Conservation (phyloP, 306 rosid species). For the Medicago arabica region DNA sequence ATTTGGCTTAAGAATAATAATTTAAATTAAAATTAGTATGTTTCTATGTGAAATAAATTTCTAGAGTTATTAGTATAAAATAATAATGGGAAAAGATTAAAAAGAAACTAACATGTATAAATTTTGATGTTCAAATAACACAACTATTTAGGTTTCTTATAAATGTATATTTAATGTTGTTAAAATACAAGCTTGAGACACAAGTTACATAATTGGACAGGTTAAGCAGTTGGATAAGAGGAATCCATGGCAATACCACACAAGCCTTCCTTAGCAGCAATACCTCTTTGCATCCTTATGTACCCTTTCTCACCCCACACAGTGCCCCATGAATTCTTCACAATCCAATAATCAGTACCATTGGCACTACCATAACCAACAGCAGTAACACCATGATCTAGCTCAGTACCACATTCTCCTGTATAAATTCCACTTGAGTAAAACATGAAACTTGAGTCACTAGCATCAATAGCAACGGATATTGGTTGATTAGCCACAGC, state of each 20-base stretch:
- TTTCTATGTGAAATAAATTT: no score
- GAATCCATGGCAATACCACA: conserved; percentile 51
- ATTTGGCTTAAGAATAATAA: no score
- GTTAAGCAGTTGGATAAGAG: conserved; percentile 38
- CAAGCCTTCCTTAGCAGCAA: conserved; percentile 37
- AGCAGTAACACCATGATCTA: conserved; percentile 48
- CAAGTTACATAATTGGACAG: background rate
- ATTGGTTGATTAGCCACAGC: conserved; percentile 49
- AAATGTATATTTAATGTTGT: background rate
- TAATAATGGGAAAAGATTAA: no score
- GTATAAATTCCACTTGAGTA: conserved; percentile 36
- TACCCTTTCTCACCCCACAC: conserved; percentile 49
- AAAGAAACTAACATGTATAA: no score
- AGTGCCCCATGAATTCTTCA: conserved; percentile 51
- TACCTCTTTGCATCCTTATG: conserved; percentile 42
- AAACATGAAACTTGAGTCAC: conserved; percentile 26
- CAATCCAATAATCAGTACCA: conserved; percentile 46
- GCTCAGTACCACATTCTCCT: conserved; percentile 42
- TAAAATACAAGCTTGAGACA: background rate
- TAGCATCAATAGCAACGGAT: conserved; percentile 46
- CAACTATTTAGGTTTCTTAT: background rate
- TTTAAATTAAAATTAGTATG: no score
- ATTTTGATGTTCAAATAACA: background rate
- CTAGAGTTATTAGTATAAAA: no score
- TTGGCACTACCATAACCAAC: conserved; percentile 44